These are phyloP conservation scores for Mortierella sp. DNA, from an alignment of 371 early-diverging fungal species.

Conservation along the genomic window DNA sequence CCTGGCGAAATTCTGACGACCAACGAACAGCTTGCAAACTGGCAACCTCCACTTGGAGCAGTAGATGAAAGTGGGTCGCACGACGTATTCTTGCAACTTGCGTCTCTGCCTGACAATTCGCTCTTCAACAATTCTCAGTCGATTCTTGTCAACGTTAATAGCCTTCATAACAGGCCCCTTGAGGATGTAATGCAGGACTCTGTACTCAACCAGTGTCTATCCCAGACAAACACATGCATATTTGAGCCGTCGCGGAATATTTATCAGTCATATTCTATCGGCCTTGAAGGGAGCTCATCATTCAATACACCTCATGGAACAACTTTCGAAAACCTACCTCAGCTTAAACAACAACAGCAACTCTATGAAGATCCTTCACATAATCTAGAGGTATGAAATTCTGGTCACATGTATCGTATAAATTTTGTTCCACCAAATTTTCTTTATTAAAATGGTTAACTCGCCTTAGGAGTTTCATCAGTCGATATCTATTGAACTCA, in stretches of 20 bases:
- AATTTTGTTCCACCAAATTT: background rate
- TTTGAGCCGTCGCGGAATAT: background rate
- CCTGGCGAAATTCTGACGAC: background rate
- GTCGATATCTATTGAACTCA: background rate
- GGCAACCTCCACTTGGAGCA: background rate
- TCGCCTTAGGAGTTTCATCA: background rate
- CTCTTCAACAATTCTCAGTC: background rate
- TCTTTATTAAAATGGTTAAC: background rate
- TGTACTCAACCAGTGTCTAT: background rate
- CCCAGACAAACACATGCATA: background rate
- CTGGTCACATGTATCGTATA: background rate
- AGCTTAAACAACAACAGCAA: background rate
- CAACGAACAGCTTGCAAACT: background rate
- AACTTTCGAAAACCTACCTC: background rate
- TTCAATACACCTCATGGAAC: background rate
- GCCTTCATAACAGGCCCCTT: background rate
- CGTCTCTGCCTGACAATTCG: background rate
- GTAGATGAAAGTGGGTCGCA: background rate
- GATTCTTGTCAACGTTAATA: background rate
- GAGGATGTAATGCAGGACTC: background rate
- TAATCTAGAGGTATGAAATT: background rate
- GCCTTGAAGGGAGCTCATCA: background rate
- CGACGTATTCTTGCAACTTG: background rate
- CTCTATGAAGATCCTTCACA: background rate
- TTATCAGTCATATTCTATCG: background rate